Conservation (phyloP, 805 yeast genomes). For the Tetrapisispora pingtungensis region DNA sequence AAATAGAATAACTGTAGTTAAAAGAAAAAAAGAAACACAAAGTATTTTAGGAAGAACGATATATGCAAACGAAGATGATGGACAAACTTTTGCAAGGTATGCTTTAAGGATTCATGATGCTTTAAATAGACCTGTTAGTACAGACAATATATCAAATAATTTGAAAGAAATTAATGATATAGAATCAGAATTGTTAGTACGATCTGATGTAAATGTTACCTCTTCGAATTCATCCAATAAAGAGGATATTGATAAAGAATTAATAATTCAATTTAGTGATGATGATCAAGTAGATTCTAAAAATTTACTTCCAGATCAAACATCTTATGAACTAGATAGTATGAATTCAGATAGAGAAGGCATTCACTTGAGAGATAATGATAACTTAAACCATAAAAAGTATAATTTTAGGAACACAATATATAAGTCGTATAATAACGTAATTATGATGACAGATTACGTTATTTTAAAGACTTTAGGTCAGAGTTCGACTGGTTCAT, state of each 20-base stretch:
- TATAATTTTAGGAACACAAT: background rate
- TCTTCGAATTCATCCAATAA: background rate
- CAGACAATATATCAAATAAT: background rate
- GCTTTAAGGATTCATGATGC: constrained; percentile 23
- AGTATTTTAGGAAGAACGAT: constrained; percentile 69
- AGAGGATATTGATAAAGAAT: background rate
- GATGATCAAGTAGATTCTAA: background rate
- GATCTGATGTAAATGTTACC: background rate
- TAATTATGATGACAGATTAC: constrained; percentile 41
- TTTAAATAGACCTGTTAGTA: constrained; percentile 4
- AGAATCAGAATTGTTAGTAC: background rate
- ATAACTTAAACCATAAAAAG: constrained; percentile 3
- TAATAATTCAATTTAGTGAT: background rate
- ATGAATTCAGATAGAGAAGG: constrained; percentile 6
- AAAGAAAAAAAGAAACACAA: constrained; percentile 51
- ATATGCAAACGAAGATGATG: constrained; percentile 51
- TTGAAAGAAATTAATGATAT: background rate
- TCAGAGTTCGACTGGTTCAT: constrained; percentile 37
- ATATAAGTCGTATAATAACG: constrained; percentile 26
- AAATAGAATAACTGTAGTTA: constrained; percentile 49
- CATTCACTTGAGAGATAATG: constrained; percentile 14
- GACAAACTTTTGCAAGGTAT: constrained; percentile 23
- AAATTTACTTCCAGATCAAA: background rate
- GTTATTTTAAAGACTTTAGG: constrained; percentile 51
- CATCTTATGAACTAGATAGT: background rate